Base-by-base conservation (phyloP, 2,329 filamentous ascomycete species). In the Alternaria solani region DNA sequence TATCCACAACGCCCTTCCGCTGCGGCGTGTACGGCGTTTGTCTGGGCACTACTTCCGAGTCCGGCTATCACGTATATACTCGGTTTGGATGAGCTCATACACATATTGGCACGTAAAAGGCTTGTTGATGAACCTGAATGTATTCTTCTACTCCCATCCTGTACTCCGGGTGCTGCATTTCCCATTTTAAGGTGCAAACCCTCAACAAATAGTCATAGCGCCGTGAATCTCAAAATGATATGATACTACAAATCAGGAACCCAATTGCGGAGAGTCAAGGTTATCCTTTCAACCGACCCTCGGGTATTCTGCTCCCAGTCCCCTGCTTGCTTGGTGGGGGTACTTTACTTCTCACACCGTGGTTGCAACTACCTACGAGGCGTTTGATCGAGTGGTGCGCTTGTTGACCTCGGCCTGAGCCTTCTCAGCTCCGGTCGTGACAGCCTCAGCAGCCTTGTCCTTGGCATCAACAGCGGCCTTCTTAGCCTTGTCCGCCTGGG, bases 401-500 rank as follows among this genome's bases (percentile, higher is more conserved):
- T 89, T 89, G 80, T 86, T 88, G 54, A 85, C 82, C 74, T 87
- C 87, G 54, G 83, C 81, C 88, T 96, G 92, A 68, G 87, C 90
- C 85, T 95, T 93, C 71, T 89, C 90, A 46, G 91, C 82, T 51
- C 86, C 85, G 58, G 84, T 85, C 63, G 84, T 82, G 61, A 85
- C 83, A 55, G 85, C 85, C 72, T 86, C 89, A 72, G 88, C 88
- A 52, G 87, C 88, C 85, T 94, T 90, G 71, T 87, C 88, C 86
- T 92, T 88, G 62, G 81, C 81, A 69, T 85, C 81, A 51, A 79
- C 77, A 16, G 88, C 91, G 53, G 87, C 85, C 81, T 91, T 89
- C 89, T 96, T 93, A 75, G 86, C 88, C 77, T 90, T 87, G 74
- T 90, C 84, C n/a, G 91, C 88, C 70, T 90, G 87, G 66, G 91